A percentile compares a stretch with the other conserved stretches of the same genome.
Conservation (phyloP, 176 grass and related monocot genomes). For the Aegilops longissima region DNA sequence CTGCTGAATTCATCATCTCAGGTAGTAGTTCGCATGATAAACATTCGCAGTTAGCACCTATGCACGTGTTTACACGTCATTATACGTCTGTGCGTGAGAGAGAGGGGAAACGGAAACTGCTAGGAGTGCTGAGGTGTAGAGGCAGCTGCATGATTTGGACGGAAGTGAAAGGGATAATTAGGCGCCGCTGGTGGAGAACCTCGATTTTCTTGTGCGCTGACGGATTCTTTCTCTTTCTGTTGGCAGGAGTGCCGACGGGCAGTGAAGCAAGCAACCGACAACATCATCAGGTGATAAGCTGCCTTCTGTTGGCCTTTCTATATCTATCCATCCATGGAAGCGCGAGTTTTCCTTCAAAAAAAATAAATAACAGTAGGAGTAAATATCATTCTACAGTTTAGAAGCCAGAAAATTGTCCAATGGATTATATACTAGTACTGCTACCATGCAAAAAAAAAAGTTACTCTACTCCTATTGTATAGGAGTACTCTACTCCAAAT, state of each 20-base stretch:
- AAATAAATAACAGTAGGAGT: background rate
- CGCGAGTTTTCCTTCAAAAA: background rate
- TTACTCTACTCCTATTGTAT: too few species aligned
- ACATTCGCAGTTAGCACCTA: background rate
- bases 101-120: background rate
- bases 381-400: too few species aligned
- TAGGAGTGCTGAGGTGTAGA: background rate
- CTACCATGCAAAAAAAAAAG: too few species aligned
- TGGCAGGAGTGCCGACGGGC: background rate
- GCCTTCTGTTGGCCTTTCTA: background rate
- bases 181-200: background rate
- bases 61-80: background rate
- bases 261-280: constrained; percentile 1
- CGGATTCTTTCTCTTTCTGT: constrained; percentile 10
- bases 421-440: too few species aligned
- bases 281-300: constrained; percentile 20
- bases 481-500: too few species aligned
- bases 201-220: background rate
- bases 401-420: background rate
- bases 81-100: background rate
- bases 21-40: too few species aligned
- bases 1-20: background rate
- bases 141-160: constrained; percentile 26
- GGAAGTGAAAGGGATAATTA: constrained; percentile 13
- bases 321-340: background rate